Evolutionary conservation across 345 rosid genomes (phyloP), one percentile per base, ranked within the genome.

Genomic region (Combretum micranthum): DNA sequence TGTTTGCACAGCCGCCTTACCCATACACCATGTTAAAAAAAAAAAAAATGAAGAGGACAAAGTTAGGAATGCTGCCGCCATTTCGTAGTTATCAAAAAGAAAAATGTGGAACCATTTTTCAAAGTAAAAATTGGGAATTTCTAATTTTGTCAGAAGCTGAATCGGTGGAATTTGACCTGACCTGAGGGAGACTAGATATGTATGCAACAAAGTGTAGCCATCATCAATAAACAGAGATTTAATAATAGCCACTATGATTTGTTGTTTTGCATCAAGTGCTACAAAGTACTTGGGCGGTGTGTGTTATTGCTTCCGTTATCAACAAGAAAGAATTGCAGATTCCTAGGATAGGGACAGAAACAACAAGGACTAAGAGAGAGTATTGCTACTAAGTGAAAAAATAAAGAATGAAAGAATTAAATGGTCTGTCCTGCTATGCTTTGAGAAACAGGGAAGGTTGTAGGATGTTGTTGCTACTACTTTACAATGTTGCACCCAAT

Each of bases 351-450:
- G 12, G 19, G 23, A 6, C 19, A 2, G 22, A 20, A 13, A 4
- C 15, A 20, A 60, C 42, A 13, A 54, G 39, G 32, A 9, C 12
- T 14, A 17, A 32, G 3, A 50, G 46, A n/a, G n/a, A n/a, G n/a
- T 47, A 15, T 32, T 32, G 7, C 10, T 7, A 32, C 53, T 50
- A 14, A 3, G 39, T 50, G 52, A 14, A 2, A 17, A 53, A 14
- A 9, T 18, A 69, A 53, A 18, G 45, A 66, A 62, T 42, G 47
- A 72, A 78, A 50, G 61, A 75, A 72, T 55, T 63, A 52, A 68
- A 49, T 44, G 1, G 20, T 49, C 18, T 53, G 6, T 55, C 9
- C 25, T 47, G 54, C 20, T 42, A 6, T 20, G 14, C 26, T 43
- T 26, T 11, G 43, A 32, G 57, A 20, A 53, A 53, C 57, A 19